Base-by-base conservation (phyloP, 2,329 filamentous ascomycete species). In the Neopestalotiopsis rosae region DNA sequence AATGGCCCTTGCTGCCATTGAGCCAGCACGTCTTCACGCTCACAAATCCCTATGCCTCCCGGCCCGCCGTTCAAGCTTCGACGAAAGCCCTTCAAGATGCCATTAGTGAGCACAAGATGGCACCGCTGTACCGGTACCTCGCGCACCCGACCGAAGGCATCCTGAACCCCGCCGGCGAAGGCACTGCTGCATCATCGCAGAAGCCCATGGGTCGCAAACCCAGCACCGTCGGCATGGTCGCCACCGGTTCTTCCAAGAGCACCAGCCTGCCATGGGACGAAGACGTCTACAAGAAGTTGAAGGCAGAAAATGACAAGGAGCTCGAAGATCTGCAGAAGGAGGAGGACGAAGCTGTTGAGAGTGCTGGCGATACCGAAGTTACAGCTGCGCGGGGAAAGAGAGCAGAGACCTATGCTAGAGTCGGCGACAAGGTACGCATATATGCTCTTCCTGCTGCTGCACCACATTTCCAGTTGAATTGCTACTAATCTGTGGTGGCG, bases 341-440 rank as follows among this genome's bases (percentile, higher is more conserved):
- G 81, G 92, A 95, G 81, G 95, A 97, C 71, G 95, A 99, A 79
- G 96, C 96, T 10, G 92, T 92, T 56, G 96, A 99, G 87, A 95
- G 97, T 82, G 95, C 95, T 70, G 96, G 96, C 67, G 96, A 99
- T 77, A 98, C 94, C 13, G 96, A 99, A 84, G 91, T 99, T 73
- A 91, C 95, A 83, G 93, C 94, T 68, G 96, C 95, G 73, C 90
- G 93, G 82, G 95, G 95, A 74, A 98, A 98, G 88, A 89, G 95
- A 76, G 96, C 96, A 70, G 96, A 99, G 81, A 97, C 97, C 81
- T 98, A 94, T 88, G 95, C 97, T 70, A 90, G 94, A 74, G 94
- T 98, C 72, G 95, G 95, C 75, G 96, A 99, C 84, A 98, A 98
- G 91, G 94, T 95, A 81, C 71, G 80, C 38, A 38, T 7, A 38